Evolutionary conservation across 2,329 filamentous ascomycete species (phyloP).

Genomic region (Botrytis deweyae): DNA sequence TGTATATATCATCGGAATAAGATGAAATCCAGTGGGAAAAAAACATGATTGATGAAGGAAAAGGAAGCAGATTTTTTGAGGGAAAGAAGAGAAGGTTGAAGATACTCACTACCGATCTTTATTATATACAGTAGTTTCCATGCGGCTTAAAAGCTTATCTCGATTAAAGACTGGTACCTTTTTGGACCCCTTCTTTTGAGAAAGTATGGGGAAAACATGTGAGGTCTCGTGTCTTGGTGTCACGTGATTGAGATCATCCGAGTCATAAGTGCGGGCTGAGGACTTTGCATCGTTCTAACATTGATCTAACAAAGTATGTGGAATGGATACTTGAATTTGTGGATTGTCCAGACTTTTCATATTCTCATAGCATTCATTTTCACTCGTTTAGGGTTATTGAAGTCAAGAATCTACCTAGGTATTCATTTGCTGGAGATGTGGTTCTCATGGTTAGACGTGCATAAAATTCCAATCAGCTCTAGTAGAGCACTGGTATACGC

Average conservation of each 20-base stretch:
- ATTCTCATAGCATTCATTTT: neutral
- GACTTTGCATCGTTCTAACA: neutral
- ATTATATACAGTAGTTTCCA: slow-evolving; percentile 15
- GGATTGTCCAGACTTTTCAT: neutral
- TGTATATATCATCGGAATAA: neutral
- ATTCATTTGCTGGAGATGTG: neutral
- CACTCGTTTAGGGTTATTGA: neutral
- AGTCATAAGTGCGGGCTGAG: neutral
- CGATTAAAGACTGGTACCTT: slow-evolving; percentile 15
- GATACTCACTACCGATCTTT: slow-evolving; percentile 20
- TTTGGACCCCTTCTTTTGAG: slow-evolving; percentile 11
- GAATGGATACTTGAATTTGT: no score
- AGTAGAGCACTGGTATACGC: no score
- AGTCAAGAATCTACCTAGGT: neutral
- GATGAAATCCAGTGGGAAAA: slow-evolving; percentile 1
- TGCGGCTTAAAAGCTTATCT: slow-evolving; percentile 34
- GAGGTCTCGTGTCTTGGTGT: neutral
- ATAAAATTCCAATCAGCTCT: no score
- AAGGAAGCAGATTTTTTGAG: neutral
- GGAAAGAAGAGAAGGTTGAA: neutral
- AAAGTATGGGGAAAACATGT: slow-evolving; percentile 20
- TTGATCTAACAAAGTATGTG: neutral
- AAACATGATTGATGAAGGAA: neutral
- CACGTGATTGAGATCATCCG: neutral
- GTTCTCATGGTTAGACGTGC: no score